Percentiles rank a stretch among this genome's conserved stretches.
Conservation (phyloP, 2,329 filamentous ascomycete species). For the Daldinia eschscholtzii region DNA sequence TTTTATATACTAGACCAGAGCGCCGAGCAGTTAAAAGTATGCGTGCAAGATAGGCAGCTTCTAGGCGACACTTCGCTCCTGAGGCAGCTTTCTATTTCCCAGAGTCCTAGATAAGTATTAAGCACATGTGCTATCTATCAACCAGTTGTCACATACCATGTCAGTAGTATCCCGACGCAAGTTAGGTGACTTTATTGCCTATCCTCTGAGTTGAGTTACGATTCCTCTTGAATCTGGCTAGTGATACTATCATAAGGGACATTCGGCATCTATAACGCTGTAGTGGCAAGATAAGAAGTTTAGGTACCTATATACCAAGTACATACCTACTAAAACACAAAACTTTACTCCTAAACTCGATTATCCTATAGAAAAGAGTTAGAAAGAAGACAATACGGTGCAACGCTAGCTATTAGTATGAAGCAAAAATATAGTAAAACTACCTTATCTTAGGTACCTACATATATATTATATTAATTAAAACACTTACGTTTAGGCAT, state of each 20-base stretch:
- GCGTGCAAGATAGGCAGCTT: conserved; percentile 11
- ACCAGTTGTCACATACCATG: conserved; percentile 25
- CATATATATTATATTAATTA: too few species aligned
- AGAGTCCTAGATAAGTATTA: conserved; percentile 4
- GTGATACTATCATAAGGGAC: neutral
- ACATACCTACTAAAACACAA: neutral
- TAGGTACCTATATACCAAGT: neutral
- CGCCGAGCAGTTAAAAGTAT: conserved; percentile 12
- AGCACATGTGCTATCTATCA: conserved; percentile 6
- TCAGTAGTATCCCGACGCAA: conserved; percentile 19
- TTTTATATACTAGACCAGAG: conserved; percentile 11
- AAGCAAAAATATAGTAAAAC: too few species aligned
- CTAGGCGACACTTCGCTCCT: neutral
- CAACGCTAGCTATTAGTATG: neutral
- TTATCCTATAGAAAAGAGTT: neutral
- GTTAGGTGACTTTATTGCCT: neutral
- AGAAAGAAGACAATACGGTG: neutral
- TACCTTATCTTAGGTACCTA: too few species aligned
- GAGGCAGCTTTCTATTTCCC: neutral
- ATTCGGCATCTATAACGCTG: neutral
- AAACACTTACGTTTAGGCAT: too few species aligned
- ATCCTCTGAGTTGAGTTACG: neutral
- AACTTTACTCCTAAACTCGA: neutral
- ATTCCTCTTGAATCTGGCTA: neutral
- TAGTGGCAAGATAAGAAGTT: neutral